These are phyloP conservation scores for Lanzia echinophila DNA, from an alignment of 2,329 filamentous ascomycete genomes.

Conservation along the genomic window DNA sequence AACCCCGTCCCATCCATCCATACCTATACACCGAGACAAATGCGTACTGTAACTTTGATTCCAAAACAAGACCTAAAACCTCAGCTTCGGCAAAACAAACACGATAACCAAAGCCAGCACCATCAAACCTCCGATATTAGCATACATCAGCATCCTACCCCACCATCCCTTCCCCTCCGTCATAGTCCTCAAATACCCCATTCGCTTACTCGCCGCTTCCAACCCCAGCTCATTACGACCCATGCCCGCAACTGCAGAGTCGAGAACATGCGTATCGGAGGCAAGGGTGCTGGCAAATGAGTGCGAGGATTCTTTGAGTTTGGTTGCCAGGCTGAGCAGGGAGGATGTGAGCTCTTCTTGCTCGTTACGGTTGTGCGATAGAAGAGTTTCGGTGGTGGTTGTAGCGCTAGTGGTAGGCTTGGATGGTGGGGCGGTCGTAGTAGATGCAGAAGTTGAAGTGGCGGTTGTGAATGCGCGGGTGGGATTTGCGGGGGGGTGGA, in stretches of 20 bases:
- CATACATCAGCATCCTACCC: slow-evolving; percentile 72
- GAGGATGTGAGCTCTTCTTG: slow-evolving; percentile 78
- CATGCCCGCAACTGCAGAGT: slow-evolving; percentile 65
- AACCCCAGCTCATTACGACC: slow-evolving; percentile 71
- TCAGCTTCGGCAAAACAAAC: slow-evolving; percentile 78
- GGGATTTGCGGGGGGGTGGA: neutral
- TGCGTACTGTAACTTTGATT: neutral
- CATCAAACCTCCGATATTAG: slow-evolving; percentile 76
- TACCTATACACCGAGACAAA: neutral
- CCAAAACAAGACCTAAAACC: slow-evolving; percentile 50
- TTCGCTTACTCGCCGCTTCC: slow-evolving; percentile 66
- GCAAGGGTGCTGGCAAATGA: slow-evolving; percentile 68
- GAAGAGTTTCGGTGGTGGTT: slow-evolving; percentile 60
- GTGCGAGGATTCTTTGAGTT: slow-evolving; percentile 69
- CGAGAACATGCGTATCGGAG: slow-evolving; percentile 62
- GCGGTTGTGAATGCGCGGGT: neutral
- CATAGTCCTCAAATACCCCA: slow-evolving; percentile 72
- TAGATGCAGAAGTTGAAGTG: slow-evolving; percentile 16
- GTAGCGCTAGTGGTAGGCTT: slow-evolving; percentile 36
- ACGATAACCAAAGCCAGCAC: slow-evolving; percentile 72
- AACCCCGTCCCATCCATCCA: neutral
- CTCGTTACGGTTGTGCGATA: slow-evolving; percentile 71
- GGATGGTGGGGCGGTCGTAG: too few species aligned
- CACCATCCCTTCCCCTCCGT: slow-evolving; percentile 85
- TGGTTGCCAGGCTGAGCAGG: slow-evolving; percentile 71